phyloP scores from a whole-genome alignment of 108 stramenopile genomes.

The Pseudonitzschia delicatissima region DNA sequence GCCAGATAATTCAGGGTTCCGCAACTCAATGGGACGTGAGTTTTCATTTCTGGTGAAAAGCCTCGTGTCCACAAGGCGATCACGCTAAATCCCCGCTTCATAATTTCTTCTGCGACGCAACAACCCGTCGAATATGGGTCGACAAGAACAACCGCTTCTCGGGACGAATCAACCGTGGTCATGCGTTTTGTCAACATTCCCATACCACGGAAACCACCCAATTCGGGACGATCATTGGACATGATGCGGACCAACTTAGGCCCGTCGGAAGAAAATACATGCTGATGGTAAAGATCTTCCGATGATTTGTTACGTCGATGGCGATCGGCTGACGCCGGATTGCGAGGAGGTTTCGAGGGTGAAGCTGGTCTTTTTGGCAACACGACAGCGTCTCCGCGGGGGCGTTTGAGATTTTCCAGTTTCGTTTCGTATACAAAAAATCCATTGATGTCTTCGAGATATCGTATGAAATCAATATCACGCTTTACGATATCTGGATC shows the following conservation, averaged over 20 bases:
- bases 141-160: constrained; percentile 83
- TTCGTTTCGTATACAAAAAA: constrained; percentile 75
- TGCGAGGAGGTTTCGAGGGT: constrained; percentile 13
- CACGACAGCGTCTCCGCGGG: constrained; percentile 46
- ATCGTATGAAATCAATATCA: constrained; percentile 80
- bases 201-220: constrained; percentile 38
- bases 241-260: constrained; percentile 70
- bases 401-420: constrained; percentile 69
- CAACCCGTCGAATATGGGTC: constrained; percentile 94
- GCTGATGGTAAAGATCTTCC: constrained; percentile 28
- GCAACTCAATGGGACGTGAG: constrained; percentile 64
- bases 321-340: neutral
- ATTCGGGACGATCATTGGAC: constrained; percentile 73
- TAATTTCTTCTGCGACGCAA: constrained; percentile 67
- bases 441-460: constrained; percentile 79
- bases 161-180: constrained; percentile 78
- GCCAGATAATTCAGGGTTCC: constrained; percentile 45
- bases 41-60: constrained; percentile 73
- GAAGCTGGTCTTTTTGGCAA: neutral
- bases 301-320: constrained; percentile 8
- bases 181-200: constrained; percentile 54
- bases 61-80: constrained; percentile 75
- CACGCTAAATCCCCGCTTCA: constrained; percentile 69
- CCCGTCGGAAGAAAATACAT: constrained; percentile 62
- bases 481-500: constrained; percentile 51